phyloP scores from a whole-genome alignment of 352 stramenopile species.

The Saprolegnia diclina region DNA sequence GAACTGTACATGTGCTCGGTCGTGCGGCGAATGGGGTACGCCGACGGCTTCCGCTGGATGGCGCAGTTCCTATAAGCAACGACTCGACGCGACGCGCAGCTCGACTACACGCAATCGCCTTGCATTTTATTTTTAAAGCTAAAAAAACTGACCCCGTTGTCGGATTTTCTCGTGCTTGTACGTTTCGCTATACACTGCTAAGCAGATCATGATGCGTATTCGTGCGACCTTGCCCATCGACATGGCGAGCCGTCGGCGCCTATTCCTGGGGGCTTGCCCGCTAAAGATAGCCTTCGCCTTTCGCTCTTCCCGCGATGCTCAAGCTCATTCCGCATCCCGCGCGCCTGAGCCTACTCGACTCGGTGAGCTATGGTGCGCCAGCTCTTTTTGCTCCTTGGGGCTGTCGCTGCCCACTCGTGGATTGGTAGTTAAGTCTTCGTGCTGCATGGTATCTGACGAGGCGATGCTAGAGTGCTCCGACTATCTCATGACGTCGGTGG shows the following conservation, averaged over 20 bases:
- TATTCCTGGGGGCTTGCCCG: not conserved
- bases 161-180: too few species aligned
- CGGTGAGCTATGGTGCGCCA: not conserved
- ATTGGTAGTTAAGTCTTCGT: slow-evolving; percentile 7
- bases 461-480: slow-evolving; percentile 39
- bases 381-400: not conserved
- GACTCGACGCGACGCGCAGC: not conserved
- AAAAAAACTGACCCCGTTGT: not conserved
- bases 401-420: slow-evolving; percentile 4
- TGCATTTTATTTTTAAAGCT: slow-evolving; percentile 4
- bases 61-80: slow-evolving; percentile 79
- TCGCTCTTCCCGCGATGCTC: too few species aligned
- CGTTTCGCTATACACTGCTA: too few species aligned
- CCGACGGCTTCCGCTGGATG: slow-evolving; percentile 92
- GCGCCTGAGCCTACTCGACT: not conserved
- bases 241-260: too few species aligned
- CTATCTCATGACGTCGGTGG: slow-evolving; percentile 30
- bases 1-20: slow-evolving; percentile 99
- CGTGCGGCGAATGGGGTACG: slow-evolving; percentile 97
- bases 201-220: too few species aligned
- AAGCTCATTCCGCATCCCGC: not conserved
- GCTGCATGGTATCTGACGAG: slow-evolving; percentile 7
- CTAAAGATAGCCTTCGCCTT: not conserved
- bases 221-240: too few species aligned
- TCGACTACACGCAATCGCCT: too few species aligned